Base-by-base conservation (phyloP, 768 basidiomycete genomes). In the Rhizopogon vulgaris region DNA sequence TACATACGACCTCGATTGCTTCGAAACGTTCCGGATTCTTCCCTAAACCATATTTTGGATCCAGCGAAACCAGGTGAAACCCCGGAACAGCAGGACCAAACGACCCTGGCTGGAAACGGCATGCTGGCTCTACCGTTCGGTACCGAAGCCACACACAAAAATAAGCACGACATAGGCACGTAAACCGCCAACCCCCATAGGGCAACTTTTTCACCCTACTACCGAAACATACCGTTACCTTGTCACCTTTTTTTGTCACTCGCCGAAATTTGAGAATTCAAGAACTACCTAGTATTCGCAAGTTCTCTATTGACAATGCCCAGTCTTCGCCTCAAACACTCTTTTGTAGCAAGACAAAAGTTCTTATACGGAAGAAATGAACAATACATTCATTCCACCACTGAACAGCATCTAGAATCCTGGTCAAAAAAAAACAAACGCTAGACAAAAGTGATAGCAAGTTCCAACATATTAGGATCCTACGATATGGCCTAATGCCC, bases 401-500 rank as follows among this genome's bases (percentile, higher is more conserved):
- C 28, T 28, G 28, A 6, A 28, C 28, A 28, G 5, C 28, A 28
- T 28, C 28, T 28, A 28, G 32, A 34, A 34, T 34, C 10, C 32
- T 34, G 11, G 32, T 34, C 10, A 10, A 34, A 12, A 34, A 12
- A 34, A 10, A 12, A 34, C 32, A 34, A 34, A 11, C 4, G 10
- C 32, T 12, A 34, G 4, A 34, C 32, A 34, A 34, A 34, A 34
- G 10, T 34, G 11, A 10, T 34, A 11, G 32, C 2, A 34, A 34
- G 10, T 3, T 9, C 3, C n/a, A n/a, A n/a, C n/a, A n/a, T n/a
- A n/a, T n/a, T n/a, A n/a, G n/a, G n/a, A n/a, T 28, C 28, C 28
- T 28, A 28, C 28, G 28, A 30, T 9, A 30, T 30, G 2, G 8
- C 10, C 28, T 54, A 53, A 53, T 50, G 58, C 48, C 45, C 73